Evolutionary conservation across 2,329 filamentous ascomycete genomes (phyloP), one percentile per base, ranked within the genome.

Genomic region (Xylaria sp.): DNA sequence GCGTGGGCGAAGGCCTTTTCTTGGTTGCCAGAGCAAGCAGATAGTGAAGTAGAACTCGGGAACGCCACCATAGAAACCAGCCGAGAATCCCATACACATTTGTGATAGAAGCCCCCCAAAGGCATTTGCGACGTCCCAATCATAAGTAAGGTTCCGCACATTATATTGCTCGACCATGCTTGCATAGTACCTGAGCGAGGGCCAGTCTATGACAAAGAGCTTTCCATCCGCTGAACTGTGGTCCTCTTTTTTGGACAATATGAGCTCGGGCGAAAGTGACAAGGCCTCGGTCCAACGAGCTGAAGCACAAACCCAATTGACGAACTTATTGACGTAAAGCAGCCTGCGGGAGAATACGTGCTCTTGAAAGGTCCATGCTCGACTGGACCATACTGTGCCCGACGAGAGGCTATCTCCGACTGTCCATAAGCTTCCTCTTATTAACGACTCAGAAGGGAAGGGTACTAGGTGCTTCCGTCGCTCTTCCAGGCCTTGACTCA

Each of bases 11-110:
- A 60, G 55, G 6, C 57, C 20, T 8, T 7, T 60, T 41, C 55
- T 55, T 13, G 56, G 63, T 28, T 66, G 63, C 63, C 63, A 66
- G 50, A 66, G 63, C 50, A 66, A 41, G 39, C 63, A 66, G n/a
- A 66, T 61, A 10, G 63, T 66, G 20, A 66, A 66, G 41, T 66
- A 66, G 41, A 66, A 66, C 41, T 66, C 63, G 8, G 63, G 63
- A 12, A 56, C 39, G 28, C 63, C 63, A 13, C 63, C 63, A 8
- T 55, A 66, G 57, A 66, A 66, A 9, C 63, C 63, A 10, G 62
- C 57, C 2, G 63, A 41, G 9, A 66, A 66, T 1, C 63, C 63
- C 50, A 50, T 52, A 28, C 63, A 66, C 63, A 66, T 66, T 18
- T 66, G 63, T n/a, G 57, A 39, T 39, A 66, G 8, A 9, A 66